Base-by-base conservation (phyloP, 768 basidiomycete genomes). In the Cystofilobasidium ferigula region DNA sequence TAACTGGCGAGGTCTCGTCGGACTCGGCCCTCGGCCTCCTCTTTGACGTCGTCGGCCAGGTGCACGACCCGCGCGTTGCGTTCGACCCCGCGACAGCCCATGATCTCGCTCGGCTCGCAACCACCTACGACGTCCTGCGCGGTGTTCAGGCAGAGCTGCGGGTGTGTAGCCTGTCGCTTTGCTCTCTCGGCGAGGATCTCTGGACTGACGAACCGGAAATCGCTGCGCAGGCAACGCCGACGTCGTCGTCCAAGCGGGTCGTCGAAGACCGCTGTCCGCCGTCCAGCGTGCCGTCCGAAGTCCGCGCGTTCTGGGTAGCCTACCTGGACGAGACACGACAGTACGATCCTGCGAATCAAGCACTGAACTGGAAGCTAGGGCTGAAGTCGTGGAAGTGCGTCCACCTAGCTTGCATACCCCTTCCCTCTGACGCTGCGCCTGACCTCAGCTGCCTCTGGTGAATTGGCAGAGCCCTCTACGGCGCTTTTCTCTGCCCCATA, bases 251-350 rank as follows among this genome's bases (percentile, higher is more conserved):
- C 20, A 30, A 18, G 24, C 30, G 42, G 48, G 51, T 42, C 8
- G 36, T 36, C 34, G 26, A 38, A 6, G 34, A 32, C 1, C 20
- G 18, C 2, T 54, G 51, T 28, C 28, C 28, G 28, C 51, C 51
- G 8, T 16, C 10, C 14, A 28, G 18, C 8, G 22, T 51, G 10
- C 24, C 38, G 24, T 35, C 57, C 16, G 63, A 64, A n/a, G 45
- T 64, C 7, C 32, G 35, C 20, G 30, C 28, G 22, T 64, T 59
- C 56, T 64, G 63, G 63, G n/a, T 45, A 1, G 35, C 42, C 12
- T 64, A 48, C 48, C 35, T 64, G 16, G 57, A 58, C 24, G 63
- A 64, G 57, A 36, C 26, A 2, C 57, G 47, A 2, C n/a, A 38
- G 8, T 47, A 35, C n/a, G 58, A 64, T 24, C 45, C n/a, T n/a